Evolutionary conservation across 345 rosid species (phyloP).

Genomic region (Nasturtium officinale): DNA sequence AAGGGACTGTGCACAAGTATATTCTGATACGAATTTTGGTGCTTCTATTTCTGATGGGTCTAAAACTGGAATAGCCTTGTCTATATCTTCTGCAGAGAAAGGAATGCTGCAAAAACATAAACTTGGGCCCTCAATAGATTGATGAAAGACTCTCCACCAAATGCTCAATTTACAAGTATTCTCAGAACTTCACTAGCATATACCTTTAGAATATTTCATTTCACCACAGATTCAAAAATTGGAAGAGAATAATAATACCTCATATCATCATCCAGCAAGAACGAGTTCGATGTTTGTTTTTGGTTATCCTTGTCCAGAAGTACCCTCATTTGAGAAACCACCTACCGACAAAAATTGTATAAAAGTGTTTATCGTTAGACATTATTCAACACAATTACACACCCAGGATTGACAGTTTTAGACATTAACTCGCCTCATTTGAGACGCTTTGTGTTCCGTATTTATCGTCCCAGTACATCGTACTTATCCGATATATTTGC

Average conservation of each 20-base stretch:
- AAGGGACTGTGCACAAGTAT: conserved; percentile 71
- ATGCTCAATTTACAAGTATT: conserved; percentile 1
- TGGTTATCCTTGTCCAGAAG: conserved; percentile 80
- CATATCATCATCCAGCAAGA: conserved; percentile 92
- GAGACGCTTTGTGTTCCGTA: conserved; percentile 98
- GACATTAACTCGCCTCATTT: conserved; percentile 63
- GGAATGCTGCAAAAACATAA: conserved; percentile 70
- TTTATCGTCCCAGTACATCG: conserved; percentile 99
- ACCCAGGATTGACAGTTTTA: not conserved
- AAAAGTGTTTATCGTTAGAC: conserved; percentile 7
- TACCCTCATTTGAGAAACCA: conserved; percentile 86
- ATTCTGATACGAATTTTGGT: conserved; percentile 62
- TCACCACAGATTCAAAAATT: not conserved
- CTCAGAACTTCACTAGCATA: not conserved
- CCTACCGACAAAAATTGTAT: conserved; percentile 55
- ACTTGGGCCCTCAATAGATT: not conserved
- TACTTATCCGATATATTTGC: conserved; percentile 96
- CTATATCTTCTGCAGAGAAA: conserved; percentile 92
- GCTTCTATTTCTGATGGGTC: conserved; percentile 71
- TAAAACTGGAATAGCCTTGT: conserved; percentile 77
- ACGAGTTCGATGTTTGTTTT: conserved; percentile 80
- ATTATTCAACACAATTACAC: conserved; percentile 4
- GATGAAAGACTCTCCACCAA: not conserved
- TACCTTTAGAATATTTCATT: not conserved
- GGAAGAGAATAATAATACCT: conserved; percentile 54